Base-by-base conservation (phyloP, 371 early-diverging fungal genomes). In the Parasitella parasitica region DNA sequence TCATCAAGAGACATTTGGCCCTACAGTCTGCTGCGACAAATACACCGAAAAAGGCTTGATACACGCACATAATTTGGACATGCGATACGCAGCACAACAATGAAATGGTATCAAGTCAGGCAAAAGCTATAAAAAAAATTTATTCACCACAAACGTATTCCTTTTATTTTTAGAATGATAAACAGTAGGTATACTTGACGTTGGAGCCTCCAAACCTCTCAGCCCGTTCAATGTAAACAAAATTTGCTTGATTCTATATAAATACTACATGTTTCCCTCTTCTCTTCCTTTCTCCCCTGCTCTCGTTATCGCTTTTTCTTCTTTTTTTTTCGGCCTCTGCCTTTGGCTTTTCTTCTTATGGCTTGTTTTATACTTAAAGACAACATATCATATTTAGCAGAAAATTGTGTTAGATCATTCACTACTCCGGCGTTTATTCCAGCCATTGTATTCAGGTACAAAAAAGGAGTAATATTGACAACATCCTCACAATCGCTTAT, bases 391-490 rank as follows among this genome's bases (percentile, higher is more conserved):
- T 63, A 57, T 37, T 34, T 57, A n/a, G 61, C 63, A 22, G 63
- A 57, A 50, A 63, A 57, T 34, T 51, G 50, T 13, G 30, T 63
- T 7, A 6, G 52, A 16, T 37, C 57, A 20, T 52, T 63, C 22
- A 57, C 53, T 28, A 57, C 57, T 7, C 63, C 63, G 15, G 36
- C 49, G 8, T 32, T 63, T 32, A 34, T 57, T 12, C 57, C 63
- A 32, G 50, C 63, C 4, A 38, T 63, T 4, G 38, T 57, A 15
- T 63, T 50, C 27, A 63, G 63, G 63, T 63, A 51, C 43, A 9
- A 9, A 43, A 41, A n/a, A 0, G 12, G 5, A 7, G 7, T 4
- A 34, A 26, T 39, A 9, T 39, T n/a, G 37, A 35, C 16, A 39
- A 16, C 13, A 9, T 7, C n/a, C n/a, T 26, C 11, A 32, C 11